A percentile compares a stretch with the other conserved stretches of the same genome.
phyloP scores from a whole-genome alignment of 2,329 filamentous ascomycete species.

The Westerdykella aurantiaca region DNA sequence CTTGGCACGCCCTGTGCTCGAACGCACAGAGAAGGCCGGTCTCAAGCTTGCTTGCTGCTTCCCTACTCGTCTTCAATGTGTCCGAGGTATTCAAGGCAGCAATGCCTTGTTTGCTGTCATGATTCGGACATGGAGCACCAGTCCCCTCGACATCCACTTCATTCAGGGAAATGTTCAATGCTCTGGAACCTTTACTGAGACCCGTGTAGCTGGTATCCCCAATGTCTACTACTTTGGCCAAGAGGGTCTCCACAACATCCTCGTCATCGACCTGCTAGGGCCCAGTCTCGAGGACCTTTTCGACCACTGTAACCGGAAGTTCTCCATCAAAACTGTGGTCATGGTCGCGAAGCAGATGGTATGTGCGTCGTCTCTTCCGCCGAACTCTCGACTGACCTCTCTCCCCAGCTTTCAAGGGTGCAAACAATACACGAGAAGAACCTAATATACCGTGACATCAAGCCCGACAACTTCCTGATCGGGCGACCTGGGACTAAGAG shows the following conservation, averaged over 20 bases:
- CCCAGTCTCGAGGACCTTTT: slow-evolving; percentile 95
- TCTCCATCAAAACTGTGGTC: slow-evolving; percentile 94
- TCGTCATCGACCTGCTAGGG: slow-evolving; percentile 93
- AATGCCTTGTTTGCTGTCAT: too few relatives aligned
- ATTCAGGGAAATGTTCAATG: not conserved
- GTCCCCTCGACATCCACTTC: too few relatives aligned
- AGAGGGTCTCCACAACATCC: slow-evolving; percentile 96
- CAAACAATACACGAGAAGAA: slow-evolving; percentile 98
- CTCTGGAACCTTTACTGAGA: slow-evolving; percentile 28
- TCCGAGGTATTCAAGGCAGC: too few relatives aligned
- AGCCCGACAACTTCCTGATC: slow-evolving; percentile 98
- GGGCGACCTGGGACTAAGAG: slow-evolving; percentile 85
- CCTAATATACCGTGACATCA: slow-evolving; percentile 97
- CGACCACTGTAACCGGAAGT: slow-evolving; percentile 91
- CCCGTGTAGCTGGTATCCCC: slow-evolving; percentile 75
- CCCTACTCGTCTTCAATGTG: too few relatives aligned
- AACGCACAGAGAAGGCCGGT: too few relatives aligned
- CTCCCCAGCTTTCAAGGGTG: slow-evolving; percentile 70
- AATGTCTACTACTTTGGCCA: slow-evolving; percentile 99
- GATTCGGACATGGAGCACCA: too few relatives aligned
- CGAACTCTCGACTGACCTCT: slow-evolving; percentile 7
- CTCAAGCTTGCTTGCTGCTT: too few relatives aligned
- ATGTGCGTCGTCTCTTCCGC: slow-evolving; percentile 23
- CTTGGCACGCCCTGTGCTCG: too few relatives aligned
- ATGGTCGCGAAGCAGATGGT: slow-evolving; percentile 99